These are phyloP conservation scores for Epichloe baconii DNA, from an alignment of 2,329 filamentous ascomycete genomes.

Conservation along the genomic window DNA sequence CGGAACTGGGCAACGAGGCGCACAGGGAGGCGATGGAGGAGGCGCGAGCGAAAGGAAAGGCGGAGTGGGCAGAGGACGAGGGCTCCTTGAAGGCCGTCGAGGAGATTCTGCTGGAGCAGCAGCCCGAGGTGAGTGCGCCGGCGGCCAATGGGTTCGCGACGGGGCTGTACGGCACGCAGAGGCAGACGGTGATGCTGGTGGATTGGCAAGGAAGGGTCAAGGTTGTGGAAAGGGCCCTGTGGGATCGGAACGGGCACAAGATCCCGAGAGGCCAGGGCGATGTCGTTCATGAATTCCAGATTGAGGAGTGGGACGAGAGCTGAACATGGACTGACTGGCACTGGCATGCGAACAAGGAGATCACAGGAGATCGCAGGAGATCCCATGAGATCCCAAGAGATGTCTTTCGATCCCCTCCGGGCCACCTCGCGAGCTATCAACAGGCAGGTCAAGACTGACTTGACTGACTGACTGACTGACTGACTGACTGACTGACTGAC, in stretches of 20 bases:
- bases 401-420: background rate
- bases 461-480: too few relatives aligned
- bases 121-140: conserved; percentile 22
- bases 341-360: too few relatives aligned
- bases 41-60: conserved; percentile 24
- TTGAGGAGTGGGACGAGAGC: conserved; percentile 37
- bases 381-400: too few relatives aligned
- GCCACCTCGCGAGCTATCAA: too few relatives aligned
- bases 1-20: conserved; percentile 37
- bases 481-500: too few relatives aligned
- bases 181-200: conserved; percentile 49
- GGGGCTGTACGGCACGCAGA: conserved; percentile 51
- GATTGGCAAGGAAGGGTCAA: conserved; percentile 50
- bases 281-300: conserved; percentile 39
- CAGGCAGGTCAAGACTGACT: background rate
- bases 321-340: background rate
- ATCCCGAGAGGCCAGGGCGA: conserved; percentile 43
- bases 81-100: conserved; percentile 25
- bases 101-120: conserved; percentile 21
- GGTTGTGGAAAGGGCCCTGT: conserved; percentile 46
- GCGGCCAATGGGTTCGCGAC: conserved; percentile 33
- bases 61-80: conserved; percentile 20
- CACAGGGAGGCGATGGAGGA: conserved; percentile 32
- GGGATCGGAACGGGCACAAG: conserved; percentile 42
- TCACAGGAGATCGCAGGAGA: too few relatives aligned